Base-by-base conservation (phyloP, 2,329 filamentous ascomycete genomes). In the Colletotrichum karsti region DNA sequence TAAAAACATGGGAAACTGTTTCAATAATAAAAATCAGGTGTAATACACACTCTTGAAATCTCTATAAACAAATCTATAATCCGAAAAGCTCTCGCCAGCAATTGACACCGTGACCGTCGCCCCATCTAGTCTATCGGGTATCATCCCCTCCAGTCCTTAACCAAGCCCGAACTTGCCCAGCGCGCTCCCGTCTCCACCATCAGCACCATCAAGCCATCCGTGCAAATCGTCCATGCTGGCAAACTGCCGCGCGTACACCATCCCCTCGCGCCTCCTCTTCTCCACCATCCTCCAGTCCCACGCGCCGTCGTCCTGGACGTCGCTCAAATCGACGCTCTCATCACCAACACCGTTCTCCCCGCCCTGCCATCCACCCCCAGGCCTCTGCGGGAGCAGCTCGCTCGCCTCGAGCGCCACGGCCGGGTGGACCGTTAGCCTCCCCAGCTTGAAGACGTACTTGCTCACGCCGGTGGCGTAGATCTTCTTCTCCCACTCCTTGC, bases 371-470 rank as follows among this genome's bases (percentile, higher is more conserved):
- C 90, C 91, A 10, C n/a, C n/a, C n/a, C 87, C 90, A 0, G 94
- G 93, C 53, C 90, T 86, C 64, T 87, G 82, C 0, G 96, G 96
- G 56, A 98, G 82, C 76, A 98, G 83, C 2, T 90, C 90, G 55
- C 91, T 91, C 37, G 91, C 87, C 46, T 88, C 84, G 26, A 98
- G 84, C 7, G 95, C 84, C 51, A 92, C 85, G 72, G 94, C 92
- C 0, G 96, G 95, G 71, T 95, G 90, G 4, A 98, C 89, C 0
- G 95, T 98, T 74, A 96, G 84, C 24, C 95, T 85, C 1, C 92
- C 93, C 63, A 94, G 85, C 83, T 95, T 95, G 77, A 93, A 90
- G 42, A 95, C 93, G 77, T 95, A 95, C 82, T 94, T 95, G 81
- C 88, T 91, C 46, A 95, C 79, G 1, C 90, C 90, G 0, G 91